phyloP scores from a whole-genome alignment of 805 yeast genomes.

The Kluyveromyces dobzhanskii region DNA sequence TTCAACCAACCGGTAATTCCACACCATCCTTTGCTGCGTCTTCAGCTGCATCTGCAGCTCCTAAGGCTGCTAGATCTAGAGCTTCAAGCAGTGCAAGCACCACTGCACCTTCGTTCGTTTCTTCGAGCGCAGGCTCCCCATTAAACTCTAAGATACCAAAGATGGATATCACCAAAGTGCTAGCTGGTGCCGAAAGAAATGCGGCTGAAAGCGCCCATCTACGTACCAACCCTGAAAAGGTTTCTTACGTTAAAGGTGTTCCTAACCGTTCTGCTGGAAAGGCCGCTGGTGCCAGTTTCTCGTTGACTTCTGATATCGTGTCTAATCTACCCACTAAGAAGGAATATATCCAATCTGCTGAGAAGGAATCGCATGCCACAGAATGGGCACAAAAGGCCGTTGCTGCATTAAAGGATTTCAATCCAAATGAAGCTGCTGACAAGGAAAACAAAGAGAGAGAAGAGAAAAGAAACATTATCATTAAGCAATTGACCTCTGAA shows the following conservation, averaged over 20 bases:
- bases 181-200: slow-evolving; percentile 23
- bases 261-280: slow-evolving; percentile 16
- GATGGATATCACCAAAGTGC: slow-evolving; percentile 22
- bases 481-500: slow-evolving; percentile 25
- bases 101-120: slow-evolving; percentile 3
- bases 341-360: slow-evolving; percentile 51
- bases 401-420: slow-evolving; percentile 31
- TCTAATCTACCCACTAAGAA: slow-evolving; percentile 10
- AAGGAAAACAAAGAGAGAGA: slow-evolving; percentile 40
- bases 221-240: slow-evolving; percentile 9
- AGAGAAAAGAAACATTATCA: slow-evolving; percentile 19
- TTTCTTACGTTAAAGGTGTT: slow-evolving; percentile 13
- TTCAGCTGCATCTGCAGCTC: slow-evolving; percentile 7
- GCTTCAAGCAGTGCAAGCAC: slow-evolving; percentile 8
- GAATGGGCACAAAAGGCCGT: slow-evolving; percentile 37
- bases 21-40: slow-evolving; percentile 3
- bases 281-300: slow-evolving; percentile 17
- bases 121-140: slow-evolving; percentile 2
- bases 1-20: neutral
- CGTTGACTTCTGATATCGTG: slow-evolving; percentile 16
- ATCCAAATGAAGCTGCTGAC: slow-evolving; percentile 30
- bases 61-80: slow-evolving; percentile 4
- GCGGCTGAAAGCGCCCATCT: slow-evolving; percentile 20
- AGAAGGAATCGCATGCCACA: slow-evolving; percentile 46
- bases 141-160: slow-evolving; percentile 4